Conservation (phyloP, 192 early-diverging fungal species). For the Gaertneriomyces sp. region DNA sequence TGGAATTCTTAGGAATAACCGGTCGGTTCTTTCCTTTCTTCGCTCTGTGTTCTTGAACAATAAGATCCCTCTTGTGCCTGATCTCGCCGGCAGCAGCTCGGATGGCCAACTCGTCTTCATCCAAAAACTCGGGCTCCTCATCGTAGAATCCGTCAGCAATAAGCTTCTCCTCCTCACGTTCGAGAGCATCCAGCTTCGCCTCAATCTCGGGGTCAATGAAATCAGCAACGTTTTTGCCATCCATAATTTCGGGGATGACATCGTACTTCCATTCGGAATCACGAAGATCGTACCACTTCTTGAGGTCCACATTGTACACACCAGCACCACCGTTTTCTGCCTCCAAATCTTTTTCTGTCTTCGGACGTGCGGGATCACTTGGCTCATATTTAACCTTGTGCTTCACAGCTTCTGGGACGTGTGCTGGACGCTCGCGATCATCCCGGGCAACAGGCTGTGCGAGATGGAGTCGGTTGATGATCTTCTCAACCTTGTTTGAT, state of each 20-base stretch:
- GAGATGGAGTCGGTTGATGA: conserved; percentile 95
- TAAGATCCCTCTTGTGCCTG: conserved; percentile 80
- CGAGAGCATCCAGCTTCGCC: conserved; percentile 88
- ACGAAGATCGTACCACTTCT: conserved; percentile 84
- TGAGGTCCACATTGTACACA: conserved; percentile 92
- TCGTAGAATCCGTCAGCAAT: conserved; percentile 91
- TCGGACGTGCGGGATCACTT: conserved; percentile 76
- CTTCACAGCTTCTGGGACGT: conserved; percentile 73
- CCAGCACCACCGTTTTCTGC: conserved; percentile 87
- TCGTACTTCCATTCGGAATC: conserved; percentile 95
- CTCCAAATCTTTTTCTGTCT: conserved; percentile 90
- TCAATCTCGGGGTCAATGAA: conserved; percentile 98
- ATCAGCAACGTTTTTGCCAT: conserved; percentile 98
- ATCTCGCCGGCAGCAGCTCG: conserved; percentile 74
- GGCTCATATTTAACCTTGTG: conserved; percentile 70
- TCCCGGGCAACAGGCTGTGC: conserved; percentile 85
- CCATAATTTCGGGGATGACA: conserved; percentile 95
- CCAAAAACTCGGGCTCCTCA: conserved; percentile 58
- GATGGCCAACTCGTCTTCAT: conserved; percentile 80
- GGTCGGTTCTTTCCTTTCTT: conserved; percentile 79
- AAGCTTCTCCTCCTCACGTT: conserved; percentile 94
- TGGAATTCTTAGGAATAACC: conserved; percentile 59
- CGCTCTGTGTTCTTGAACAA: conserved; percentile 70
- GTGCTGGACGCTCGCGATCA: conserved; percentile 67
- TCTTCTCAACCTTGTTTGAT: conserved; percentile 81